Evolutionary conservation across 768 basidiomycete species (phyloP).

Genomic region (Rhizopogon vesiculosus): DNA sequence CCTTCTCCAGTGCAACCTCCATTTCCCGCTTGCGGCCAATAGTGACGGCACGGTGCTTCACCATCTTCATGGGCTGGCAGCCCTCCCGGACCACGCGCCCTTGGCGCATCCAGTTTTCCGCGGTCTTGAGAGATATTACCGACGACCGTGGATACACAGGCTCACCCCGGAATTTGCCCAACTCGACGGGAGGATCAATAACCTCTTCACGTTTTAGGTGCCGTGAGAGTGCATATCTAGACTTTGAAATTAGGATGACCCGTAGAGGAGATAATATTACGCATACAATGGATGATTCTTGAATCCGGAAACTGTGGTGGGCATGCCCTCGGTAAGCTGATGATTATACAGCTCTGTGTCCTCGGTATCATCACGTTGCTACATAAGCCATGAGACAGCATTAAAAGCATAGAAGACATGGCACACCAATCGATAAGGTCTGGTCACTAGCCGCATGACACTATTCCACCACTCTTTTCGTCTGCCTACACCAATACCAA

Average conservation of each 20-base stretch:
- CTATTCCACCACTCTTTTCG: conserved; percentile 84
- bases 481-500: conserved; percentile 50
- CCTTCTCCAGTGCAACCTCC: conserved; percentile 47
- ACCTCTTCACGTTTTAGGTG: conserved; percentile 88
- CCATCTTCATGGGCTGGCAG: conserved; percentile 84
- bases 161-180: conserved; percentile 92
- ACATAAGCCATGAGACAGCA: conserved; percentile 14
- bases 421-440: conserved; percentile 82
- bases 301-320: conserved; percentile 84
- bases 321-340: conserved; percentile 89
- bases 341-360: conserved; percentile 80
- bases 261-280: conserved; percentile 3
- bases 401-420: conserved; percentile 9
- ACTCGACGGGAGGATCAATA: conserved; percentile 72
- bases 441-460: conserved; percentile 53
- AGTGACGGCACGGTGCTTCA: conserved; percentile 82
- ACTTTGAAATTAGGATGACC: conserved; percentile 4
- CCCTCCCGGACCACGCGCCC: conserved; percentile 71
- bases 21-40: conserved; percentile 72
- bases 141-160: conserved; percentile 83
- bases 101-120: conserved; percentile 92
- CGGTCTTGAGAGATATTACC: conserved; percentile 82
- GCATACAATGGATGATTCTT: conserved; percentile 88
- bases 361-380: conserved; percentile 93
- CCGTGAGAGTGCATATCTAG: conserved; percentile 77